Evolutionary conservation across 345 rosid genomes (phyloP), one percentile per base, ranked within the genome.

Genomic region (Salix exigua): DNA sequence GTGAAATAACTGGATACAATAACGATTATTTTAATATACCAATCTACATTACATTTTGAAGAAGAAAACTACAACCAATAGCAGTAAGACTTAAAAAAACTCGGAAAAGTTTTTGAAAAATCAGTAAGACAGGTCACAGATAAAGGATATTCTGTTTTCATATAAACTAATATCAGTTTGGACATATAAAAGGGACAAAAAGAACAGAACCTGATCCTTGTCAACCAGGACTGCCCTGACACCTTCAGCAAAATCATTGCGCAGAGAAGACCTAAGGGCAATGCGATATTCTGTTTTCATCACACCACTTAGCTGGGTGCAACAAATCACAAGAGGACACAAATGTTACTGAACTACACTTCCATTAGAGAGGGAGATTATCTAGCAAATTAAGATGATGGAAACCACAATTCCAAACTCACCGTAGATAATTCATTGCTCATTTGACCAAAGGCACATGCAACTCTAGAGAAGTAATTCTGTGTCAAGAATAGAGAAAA

Each of bases 161-260:
- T 6, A 30, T 8, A 2, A 6, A 70, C 1, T 18, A 73, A 25
- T 18, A 17, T 1, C 69, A 30, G 33, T 7, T 66, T 64, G 23
- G 16, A 65, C 17, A 8, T 7, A 46, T 64, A 68, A 12, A 72
- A 28, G 33, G 42, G 37, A 40, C 17, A 4, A 11, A 55, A 61
- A 71, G 82, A 80, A 83, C n/a, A 37, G 26, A 68, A 94, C 97
- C 97, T 93, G 97, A 83, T 95, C 97, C 85, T 91, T 93, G 90
- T 95, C 97, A 74, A 93, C 85, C 88, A 95, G 84, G 74, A 93
- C 94, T 78, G 99, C 97, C 74, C 99, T 89, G 68, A 95, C 97
- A 65, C 99, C 97, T 89, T 95, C 97, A 71, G 87, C 76, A 75
- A 93, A 95, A 85, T 93, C 97, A 82, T 74, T 33, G 19, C 94